These are phyloP conservation scores for Austroboletus eburneus DNA, from an alignment of 768 basidiomycete species.

Conservation along the genomic window DNA sequence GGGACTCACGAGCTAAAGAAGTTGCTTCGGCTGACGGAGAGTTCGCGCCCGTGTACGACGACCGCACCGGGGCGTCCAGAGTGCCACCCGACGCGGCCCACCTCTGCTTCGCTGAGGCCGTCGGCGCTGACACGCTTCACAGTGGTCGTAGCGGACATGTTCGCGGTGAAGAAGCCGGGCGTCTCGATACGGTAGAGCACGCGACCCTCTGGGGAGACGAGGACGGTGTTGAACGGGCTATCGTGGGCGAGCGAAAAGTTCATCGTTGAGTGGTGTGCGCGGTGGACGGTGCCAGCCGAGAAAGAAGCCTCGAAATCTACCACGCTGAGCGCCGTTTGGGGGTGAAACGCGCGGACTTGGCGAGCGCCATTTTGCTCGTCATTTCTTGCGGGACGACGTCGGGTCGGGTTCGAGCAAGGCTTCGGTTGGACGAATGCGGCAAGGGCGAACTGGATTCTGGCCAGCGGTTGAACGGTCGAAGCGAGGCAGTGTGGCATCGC, in stretches of 20 bases:
- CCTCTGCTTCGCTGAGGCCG: constrained; percentile 21
- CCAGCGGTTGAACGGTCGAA: neutral
- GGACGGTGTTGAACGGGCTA: constrained; percentile 30
- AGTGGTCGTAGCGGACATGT: constrained; percentile 17
- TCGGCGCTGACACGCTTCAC: constrained; percentile 24
- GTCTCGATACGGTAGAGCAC: constrained; percentile 30
- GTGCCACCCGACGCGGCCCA: constrained; percentile 30
- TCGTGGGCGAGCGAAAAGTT: constrained; percentile 31
- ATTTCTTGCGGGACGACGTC: too few relatives aligned
- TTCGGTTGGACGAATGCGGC: too few relatives aligned
- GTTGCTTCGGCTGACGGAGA: constrained; percentile 22
- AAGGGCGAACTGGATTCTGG: too few relatives aligned
- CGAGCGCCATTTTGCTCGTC: too few relatives aligned
- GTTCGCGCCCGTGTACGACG: constrained; percentile 25
- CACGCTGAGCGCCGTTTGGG: too few relatives aligned
- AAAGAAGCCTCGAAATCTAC: too few relatives aligned
- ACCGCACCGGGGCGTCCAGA: constrained; percentile 26
- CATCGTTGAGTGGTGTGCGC: too few relatives aligned
- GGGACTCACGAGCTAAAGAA: constrained; percentile 30
- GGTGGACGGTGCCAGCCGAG: too few relatives aligned
- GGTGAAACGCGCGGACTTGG: too few relatives aligned
- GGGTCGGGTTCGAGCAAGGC: too few relatives aligned
- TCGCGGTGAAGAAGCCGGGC: constrained; percentile 9
- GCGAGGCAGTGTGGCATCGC: constrained; percentile 29
- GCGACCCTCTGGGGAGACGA: constrained; percentile 29